Conservation (phyloP, 192 early-diverging fungal species). For the Gamsiella multidivaricata region DNA sequence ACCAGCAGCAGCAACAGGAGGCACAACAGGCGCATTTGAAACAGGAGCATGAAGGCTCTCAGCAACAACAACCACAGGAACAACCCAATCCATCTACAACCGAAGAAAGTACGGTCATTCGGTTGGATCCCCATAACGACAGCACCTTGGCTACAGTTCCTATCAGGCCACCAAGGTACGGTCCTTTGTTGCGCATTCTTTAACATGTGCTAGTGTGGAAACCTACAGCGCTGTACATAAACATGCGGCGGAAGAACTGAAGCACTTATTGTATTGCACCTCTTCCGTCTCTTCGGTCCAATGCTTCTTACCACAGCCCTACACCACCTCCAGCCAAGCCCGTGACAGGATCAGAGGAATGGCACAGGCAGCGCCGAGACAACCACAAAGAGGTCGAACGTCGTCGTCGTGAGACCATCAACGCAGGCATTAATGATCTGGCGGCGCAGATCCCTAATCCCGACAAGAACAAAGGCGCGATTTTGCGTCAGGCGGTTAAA, state of each 20-base stretch:
- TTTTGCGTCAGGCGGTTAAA: conserved; percentile 76
- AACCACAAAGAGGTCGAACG: conserved; percentile 91
- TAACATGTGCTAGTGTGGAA: too few species aligned
- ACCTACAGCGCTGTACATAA: too few species aligned
- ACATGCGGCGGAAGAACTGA: too few species aligned
- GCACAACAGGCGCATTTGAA: neutral
- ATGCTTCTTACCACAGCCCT: too few species aligned
- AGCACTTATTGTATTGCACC: too few species aligned
- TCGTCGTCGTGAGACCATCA: conserved; percentile 86
- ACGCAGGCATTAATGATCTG: conserved; percentile 80
- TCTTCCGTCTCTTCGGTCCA: too few species aligned
- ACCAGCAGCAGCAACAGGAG: conserved; percentile 16
- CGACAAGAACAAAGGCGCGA: conserved; percentile 80
- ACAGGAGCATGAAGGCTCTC: conserved; percentile 5
- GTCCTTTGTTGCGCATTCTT: neutral
- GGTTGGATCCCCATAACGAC: conserved; percentile 2
- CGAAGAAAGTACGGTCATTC: conserved; percentile 12
- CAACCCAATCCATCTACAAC: neutral
- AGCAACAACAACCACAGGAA: conserved; percentile 5
- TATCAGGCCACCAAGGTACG: conserved; percentile 22
- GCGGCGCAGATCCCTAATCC: conserved; percentile 72
- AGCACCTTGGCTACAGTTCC: conserved; percentile 38
- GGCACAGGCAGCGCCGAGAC: conserved; percentile 72
- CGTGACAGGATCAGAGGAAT: conserved; percentile 72
- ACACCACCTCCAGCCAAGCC: conserved; percentile 54